These are phyloP conservation scores for Ceratocystis papillata DNA, from an alignment of 2,329 filamentous ascomycete genomes.

Conservation along the genomic window DNA sequence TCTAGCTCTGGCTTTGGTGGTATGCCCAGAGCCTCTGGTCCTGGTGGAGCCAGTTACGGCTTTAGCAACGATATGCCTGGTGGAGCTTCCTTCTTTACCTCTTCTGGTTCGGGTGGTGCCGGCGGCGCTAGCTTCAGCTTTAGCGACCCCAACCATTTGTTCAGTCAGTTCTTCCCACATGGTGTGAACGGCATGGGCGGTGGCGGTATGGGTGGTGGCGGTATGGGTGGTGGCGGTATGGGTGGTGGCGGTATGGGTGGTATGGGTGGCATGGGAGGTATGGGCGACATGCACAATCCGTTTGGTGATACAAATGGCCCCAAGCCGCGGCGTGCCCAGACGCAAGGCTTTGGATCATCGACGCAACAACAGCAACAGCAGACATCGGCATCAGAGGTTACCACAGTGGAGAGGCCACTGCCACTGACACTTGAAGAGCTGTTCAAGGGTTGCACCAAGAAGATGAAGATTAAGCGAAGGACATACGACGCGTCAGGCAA, in stretches of 20 bases:
- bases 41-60: constrained; percentile 42
- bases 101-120: not conserved
- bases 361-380: constrained; percentile 34
- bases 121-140: constrained; percentile 64
- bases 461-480: constrained; percentile 97
- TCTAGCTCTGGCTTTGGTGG: constrained; percentile 43
- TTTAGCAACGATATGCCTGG: constrained; percentile 41
- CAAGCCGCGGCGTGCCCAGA: constrained; percentile 12
- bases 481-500: constrained; percentile 70
- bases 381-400: constrained; percentile 58
- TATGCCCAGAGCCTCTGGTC: constrained; percentile 33
- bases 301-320: constrained; percentile 11
- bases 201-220: constrained; percentile 26
- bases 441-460: constrained; percentile 79
- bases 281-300: constrained; percentile 32
- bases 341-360: constrained; percentile 12
- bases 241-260: constrained; percentile 32
- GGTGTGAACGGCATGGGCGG: constrained; percentile 37
- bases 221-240: constrained; percentile 39
- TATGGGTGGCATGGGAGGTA: constrained; percentile 35
- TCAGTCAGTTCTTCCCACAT: constrained; percentile 59
- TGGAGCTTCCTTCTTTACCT: not conserved
- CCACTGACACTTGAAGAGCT: constrained; percentile 78
- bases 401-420: constrained; percentile 77
- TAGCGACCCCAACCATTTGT: constrained; percentile 73